phyloP scores from a whole-genome alignment of 2,329 filamentous ascomycete genomes.

The Fusarium musae region DNA sequence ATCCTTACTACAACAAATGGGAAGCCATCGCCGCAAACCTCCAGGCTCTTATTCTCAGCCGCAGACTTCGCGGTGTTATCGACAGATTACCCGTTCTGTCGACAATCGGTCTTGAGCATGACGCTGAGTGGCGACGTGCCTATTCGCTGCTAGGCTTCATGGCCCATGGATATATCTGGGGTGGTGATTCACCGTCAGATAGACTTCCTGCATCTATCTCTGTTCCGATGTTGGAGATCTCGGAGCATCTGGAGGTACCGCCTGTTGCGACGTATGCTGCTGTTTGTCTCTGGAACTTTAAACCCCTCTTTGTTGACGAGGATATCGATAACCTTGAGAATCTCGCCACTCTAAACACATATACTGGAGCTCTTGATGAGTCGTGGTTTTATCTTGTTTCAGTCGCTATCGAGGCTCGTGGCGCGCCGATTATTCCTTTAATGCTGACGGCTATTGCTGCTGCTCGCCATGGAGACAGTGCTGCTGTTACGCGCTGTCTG shows the following conservation, averaged over 20 bases:
- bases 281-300: slow-evolving; percentile 96
- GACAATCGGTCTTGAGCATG: slow-evolving; percentile 81
- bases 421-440: slow-evolving; percentile 84
- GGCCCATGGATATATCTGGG: slow-evolving; percentile 96
- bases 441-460: slow-evolving; percentile 91
- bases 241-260: slow-evolving; percentile 82
- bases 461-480: slow-evolving; percentile 74
- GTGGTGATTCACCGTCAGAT: slow-evolving; percentile 84
- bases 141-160: slow-evolving; percentile 93
- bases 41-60: slow-evolving; percentile 86
- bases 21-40: slow-evolving; percentile 87
- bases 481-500: slow-evolving; percentile 81
- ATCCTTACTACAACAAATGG: slow-evolving; percentile 96
- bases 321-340: slow-evolving; percentile 86
- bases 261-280: slow-evolving; percentile 95
- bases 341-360: slow-evolving; percentile 86
- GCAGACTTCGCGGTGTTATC: slow-evolving; percentile 81
- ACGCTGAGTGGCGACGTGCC: slow-evolving; percentile 92
- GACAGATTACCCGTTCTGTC: slow-evolving; percentile 85
- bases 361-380: slow-evolving; percentile 94
- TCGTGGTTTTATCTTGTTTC: slow-evolving; percentile 99
- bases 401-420: slow-evolving; percentile 93
- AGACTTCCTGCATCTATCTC: slow-evolving; percentile 83
- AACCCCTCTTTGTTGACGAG: slow-evolving; percentile 87
- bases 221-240: slow-evolving; percentile 82